Percentiles rank a stretch among this genome's conserved stretches.
These are phyloP conservation scores for Yamadazyma laniorum DNA, from an alignment of 805 yeast species.

Conservation along the genomic window DNA sequence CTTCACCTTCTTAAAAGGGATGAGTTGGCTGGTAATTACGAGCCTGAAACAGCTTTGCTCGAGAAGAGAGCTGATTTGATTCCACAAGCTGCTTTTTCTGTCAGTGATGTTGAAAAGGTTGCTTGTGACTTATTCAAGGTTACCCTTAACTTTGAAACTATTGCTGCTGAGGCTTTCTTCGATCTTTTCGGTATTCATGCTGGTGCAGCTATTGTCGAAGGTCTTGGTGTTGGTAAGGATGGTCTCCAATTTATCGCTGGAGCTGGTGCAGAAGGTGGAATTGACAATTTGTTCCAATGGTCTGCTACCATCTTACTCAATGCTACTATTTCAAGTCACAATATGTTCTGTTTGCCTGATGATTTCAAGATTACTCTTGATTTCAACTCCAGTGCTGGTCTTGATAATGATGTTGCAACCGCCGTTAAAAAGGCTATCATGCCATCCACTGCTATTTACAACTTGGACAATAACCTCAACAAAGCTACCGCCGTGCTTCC, in stretches of 20 bases:
- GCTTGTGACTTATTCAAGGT: conserved; percentile 22
- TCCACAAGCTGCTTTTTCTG: conserved; percentile 27
- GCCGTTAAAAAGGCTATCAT: conserved; percentile 8
- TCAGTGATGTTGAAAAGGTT: conserved; percentile 22
- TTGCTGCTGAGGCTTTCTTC: conserved; percentile 15
- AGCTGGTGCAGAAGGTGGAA: conserved; percentile 14
- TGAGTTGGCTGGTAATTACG: background rate
- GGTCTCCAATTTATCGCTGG: conserved; percentile 14
- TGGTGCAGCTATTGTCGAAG: conserved; percentile 24
- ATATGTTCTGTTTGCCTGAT: conserved; percentile 26
- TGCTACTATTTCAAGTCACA: conserved; percentile 15
- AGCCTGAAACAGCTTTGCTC: conserved; percentile 1
- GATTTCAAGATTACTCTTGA: conserved; percentile 19
- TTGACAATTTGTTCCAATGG: conserved; percentile 22
- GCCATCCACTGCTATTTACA: conserved; percentile 8
- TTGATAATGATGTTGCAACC: conserved; percentile 11
- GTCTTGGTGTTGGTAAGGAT: conserved; percentile 14
- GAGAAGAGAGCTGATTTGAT: conserved; percentile 12
- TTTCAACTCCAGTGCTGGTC: conserved; percentile 5
- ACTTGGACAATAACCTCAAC: conserved; percentile 10
- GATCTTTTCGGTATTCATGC: conserved; percentile 14
- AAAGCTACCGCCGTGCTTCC: background rate
- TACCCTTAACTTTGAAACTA: conserved; percentile 21
- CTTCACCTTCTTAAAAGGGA: conserved; percentile 13
- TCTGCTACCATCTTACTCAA: conserved; percentile 23